phyloP scores from a whole-genome alignment of 2,329 filamentous ascomycete species.

The Sporothrix sp. region DNA sequence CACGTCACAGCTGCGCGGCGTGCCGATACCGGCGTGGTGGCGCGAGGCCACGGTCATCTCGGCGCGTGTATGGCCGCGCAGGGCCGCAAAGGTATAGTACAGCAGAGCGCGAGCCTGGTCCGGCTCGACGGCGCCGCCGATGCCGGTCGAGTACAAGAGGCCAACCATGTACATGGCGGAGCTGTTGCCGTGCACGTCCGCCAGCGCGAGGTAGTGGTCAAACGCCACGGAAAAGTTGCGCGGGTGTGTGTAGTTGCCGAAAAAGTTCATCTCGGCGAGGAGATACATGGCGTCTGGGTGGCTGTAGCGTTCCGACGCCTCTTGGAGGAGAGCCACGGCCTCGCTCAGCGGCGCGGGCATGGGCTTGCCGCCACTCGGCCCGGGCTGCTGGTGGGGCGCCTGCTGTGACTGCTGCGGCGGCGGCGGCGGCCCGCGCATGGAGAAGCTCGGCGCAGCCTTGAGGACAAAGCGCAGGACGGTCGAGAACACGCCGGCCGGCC shows the following conservation, averaged over 20 bases:
- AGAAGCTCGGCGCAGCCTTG: conserved; percentile 41
- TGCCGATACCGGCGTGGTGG: conserved; percentile 75
- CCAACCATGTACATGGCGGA: conserved; percentile 95
- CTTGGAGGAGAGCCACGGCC: conserved; percentile 43
- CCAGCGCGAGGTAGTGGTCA: conserved; percentile 68
- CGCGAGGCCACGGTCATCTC: conserved; percentile 92
- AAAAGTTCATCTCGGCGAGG: conserved; percentile 91
- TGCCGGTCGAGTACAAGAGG: conserved; percentile 88
- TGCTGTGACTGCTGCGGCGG: conserved; percentile 18
- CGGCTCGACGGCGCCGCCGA: conserved; percentile 68
- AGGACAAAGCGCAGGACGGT: conserved; percentile 35
- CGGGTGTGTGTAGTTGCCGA: conserved; percentile 85
- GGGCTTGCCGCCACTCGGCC: conserved; percentile 26
- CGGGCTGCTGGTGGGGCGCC: conserved; percentile 15
- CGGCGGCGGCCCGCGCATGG: conserved; percentile 38
- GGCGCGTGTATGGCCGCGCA: conserved; percentile 70
- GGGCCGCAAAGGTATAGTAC: conserved; percentile 89
- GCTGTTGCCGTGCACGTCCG: conserved; percentile 68
- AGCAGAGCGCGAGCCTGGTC: conserved; percentile 88
- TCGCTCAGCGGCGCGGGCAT: conserved; percentile 37
- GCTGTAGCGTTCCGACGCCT: conserved; percentile 43
- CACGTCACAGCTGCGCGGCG: conserved; percentile 74
- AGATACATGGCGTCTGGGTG: conserved; percentile 81
- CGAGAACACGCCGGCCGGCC: conserved; percentile 35
- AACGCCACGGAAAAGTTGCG: conserved; percentile 73